phyloP scores from a whole-genome alignment of 176 grass and related monocot species.

The Bromus sterilis region DNA sequence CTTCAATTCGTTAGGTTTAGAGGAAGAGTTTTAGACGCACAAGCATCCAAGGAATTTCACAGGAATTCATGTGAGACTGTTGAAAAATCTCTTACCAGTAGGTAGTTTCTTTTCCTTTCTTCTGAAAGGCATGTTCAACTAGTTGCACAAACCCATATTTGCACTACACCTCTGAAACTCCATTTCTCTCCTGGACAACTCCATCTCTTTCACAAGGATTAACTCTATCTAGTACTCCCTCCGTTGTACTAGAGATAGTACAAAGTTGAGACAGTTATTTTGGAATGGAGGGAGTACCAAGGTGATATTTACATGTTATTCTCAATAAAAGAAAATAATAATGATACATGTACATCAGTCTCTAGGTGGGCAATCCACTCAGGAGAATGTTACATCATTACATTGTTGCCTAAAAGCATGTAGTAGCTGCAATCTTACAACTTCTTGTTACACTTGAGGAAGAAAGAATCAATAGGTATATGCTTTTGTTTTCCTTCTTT shows the following conservation, averaged over 20 bases:
- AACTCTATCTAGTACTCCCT: background rate
- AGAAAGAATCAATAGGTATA: constrained; percentile 80
- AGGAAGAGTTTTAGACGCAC: background rate
- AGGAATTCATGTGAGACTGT: too few species aligned
- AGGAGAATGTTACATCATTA: background rate
- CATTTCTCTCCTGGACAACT: background rate
- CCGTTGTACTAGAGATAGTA: too few species aligned
- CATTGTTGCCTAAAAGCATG: background rate
- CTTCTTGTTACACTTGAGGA: constrained; percentile 43
- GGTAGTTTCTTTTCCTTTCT: too few species aligned
- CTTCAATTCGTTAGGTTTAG: background rate
- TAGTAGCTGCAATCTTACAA: constrained; percentile 4
- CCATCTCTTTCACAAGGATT: background rate
- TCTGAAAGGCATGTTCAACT: too few species aligned
- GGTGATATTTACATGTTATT: constrained; percentile 19
- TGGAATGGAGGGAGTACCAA: too few species aligned
- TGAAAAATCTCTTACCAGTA: too few species aligned
- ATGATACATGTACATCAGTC: constrained; percentile 9
- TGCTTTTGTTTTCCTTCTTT: constrained; percentile 61
- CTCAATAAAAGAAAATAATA: background rate
- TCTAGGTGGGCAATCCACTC: background rate
- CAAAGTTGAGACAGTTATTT: too few species aligned
- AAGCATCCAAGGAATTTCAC: background rate
- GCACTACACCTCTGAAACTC: background rate
- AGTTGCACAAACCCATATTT: background rate